Conservation (phyloP, 495 filamentous ascomycete genomes). For the Tuber umbilicatum region DNA sequence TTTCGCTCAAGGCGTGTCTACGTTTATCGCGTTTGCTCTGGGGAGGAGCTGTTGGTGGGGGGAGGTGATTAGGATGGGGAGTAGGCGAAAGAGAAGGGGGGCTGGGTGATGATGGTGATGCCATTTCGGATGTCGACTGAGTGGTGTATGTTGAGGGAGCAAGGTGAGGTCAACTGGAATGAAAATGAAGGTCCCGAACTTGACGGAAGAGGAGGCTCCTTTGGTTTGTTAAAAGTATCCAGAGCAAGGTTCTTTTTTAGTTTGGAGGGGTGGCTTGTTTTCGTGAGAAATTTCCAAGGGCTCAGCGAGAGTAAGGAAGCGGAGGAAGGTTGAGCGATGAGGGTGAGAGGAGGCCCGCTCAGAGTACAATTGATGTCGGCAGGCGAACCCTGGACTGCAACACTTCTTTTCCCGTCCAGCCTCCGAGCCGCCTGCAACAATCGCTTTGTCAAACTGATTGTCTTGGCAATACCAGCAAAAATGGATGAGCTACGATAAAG, state of each 20-base stretch:
- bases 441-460: not conserved
- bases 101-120: constrained; percentile 25
- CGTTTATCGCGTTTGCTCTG: constrained; percentile 85
- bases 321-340: not conserved
- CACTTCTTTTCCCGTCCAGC: not conserved
- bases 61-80: constrained; percentile 23
- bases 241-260: constrained; percentile 21
- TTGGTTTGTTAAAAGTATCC: not conserved
- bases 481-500: not conserved
- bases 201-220: constrained; percentile 10
- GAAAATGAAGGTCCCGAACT: constrained; percentile 46
- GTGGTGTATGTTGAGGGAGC: constrained; percentile 8
- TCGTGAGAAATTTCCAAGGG: constrained; percentile 13
- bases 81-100: constrained; percentile 39
- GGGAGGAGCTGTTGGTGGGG: constrained; percentile 43
- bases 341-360: not conserved
- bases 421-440: not conserved
- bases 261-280: constrained; percentile 4
- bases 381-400: not conserved
- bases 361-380: not conserved
- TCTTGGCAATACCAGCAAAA: not conserved
- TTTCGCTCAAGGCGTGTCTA: constrained; percentile 68
- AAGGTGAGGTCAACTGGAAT: constrained; percentile 16
- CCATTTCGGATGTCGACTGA: constrained; percentile 33
- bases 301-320: constrained; percentile 5